Percentiles rank a stretch among this genome's conserved stretches.
These are phyloP conservation scores for Alisma plantagoaquatica DNA, from an alignment of 106 monocot genomes.

Conservation along the genomic window DNA sequence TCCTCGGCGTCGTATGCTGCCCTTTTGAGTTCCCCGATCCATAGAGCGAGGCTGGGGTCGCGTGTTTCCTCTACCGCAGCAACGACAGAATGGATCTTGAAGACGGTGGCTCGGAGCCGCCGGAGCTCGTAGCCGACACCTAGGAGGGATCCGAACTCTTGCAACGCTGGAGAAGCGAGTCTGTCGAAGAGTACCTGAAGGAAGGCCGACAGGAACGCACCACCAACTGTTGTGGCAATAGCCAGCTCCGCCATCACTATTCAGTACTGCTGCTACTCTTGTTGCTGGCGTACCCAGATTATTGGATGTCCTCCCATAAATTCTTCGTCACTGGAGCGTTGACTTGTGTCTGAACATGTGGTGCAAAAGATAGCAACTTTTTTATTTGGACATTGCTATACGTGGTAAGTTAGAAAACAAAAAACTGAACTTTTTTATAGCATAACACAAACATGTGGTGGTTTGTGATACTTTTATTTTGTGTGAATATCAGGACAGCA, in stretches of 20 bases:
- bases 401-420: too few species aligned
- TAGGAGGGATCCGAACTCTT: not conserved
- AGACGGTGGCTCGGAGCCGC: not conserved
- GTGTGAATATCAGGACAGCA: too few species aligned
- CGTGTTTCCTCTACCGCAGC: constrained; percentile 10
- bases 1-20: constrained; percentile 17
- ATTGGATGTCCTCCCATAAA: too few species aligned
- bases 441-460: too few species aligned
- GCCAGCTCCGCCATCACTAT: constrained; percentile 4
- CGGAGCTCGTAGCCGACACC: not conserved
- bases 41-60: not conserved
- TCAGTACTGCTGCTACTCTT: too few species aligned
- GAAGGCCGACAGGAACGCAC: constrained; percentile 3
- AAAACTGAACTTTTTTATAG: too few species aligned
- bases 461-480: too few species aligned
- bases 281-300: too few species aligned
- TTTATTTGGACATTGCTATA: too few species aligned
- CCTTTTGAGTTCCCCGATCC: constrained; percentile 25
- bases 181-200: constrained; percentile 1
- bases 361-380: too few species aligned
- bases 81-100: not conserved
- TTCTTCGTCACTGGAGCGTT: too few species aligned
- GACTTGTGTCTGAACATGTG: too few species aligned
- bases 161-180: not conserved
- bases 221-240: not conserved